Percentiles rank a stretch among this genome's conserved stretches.
phyloP scores from a whole-genome alignment of 2,329 filamentous ascomycete genomes.

The Lasiodiplodia hormozganensis region DNA sequence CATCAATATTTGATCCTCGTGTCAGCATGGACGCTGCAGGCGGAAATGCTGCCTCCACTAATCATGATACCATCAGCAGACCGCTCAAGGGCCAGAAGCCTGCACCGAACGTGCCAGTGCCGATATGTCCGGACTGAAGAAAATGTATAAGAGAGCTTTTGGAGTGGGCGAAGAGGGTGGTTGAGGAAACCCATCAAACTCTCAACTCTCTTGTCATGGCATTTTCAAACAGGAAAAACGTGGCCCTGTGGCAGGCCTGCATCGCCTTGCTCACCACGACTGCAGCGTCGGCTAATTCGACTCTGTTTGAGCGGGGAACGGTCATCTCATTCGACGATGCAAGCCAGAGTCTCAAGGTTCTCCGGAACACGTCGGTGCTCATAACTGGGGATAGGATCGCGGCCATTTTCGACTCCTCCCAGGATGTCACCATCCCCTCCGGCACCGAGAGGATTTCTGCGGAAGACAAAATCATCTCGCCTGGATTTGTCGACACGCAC shows the following conservation, averaged over 20 bases:
- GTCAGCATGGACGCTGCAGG: neutral
- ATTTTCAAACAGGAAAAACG: neutral
- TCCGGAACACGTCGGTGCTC: constrained; percentile 52
- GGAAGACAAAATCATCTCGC: constrained; percentile 58
- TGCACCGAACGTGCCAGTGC: neutral
- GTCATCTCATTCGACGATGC: constrained; percentile 51
- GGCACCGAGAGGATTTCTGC: constrained; percentile 54
- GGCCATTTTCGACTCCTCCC: constrained; percentile 38
- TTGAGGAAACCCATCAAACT: neutral
- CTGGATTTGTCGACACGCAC: constrained; percentile 65
- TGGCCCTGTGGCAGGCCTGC: neutral
- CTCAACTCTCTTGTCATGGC: neutral
- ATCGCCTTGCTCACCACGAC: neutral
- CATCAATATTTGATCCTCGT: neutral
- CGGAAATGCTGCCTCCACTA: neutral
- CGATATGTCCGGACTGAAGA: neutral
- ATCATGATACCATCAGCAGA: constrained; percentile 9
- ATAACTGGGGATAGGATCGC: constrained; percentile 49
- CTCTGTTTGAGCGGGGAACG: constrained; percentile 48
- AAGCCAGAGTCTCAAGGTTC: constrained; percentile 44
- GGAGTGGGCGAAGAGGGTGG: neutral
- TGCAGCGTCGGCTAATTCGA: constrained; percentile 16
- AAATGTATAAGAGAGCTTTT: neutral
- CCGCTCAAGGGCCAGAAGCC: neutral
- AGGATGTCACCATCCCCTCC: constrained; percentile 36